A percentile compares a stretch with the other conserved stretches of the same genome.
Conservation (phyloP, 2,329 filamentous ascomycete genomes). For the Mollisiaceae sp. region DNA sequence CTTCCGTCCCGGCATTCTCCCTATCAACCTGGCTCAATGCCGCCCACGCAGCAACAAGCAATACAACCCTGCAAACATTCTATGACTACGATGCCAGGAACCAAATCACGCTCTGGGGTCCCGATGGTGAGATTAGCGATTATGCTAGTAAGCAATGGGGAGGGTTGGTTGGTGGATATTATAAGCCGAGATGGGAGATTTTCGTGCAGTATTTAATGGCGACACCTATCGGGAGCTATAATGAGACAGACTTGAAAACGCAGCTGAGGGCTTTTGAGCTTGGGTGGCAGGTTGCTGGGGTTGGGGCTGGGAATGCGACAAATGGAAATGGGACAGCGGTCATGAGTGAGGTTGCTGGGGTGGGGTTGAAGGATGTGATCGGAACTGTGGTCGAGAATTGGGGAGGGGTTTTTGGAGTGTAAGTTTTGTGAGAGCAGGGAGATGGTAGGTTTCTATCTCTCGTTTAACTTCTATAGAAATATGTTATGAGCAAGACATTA, state of each 20-base stretch:
- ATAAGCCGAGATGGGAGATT: conserved; percentile 51
- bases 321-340: conserved; percentile 9
- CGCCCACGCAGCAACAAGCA: conserved; percentile 42
- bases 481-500: background rate
- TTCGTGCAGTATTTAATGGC: conserved; percentile 49
- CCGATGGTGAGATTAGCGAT: conserved; percentile 52
- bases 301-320: conserved; percentile 10
- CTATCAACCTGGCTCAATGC: conserved; percentile 49
- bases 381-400: conserved; percentile 2
- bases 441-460: background rate
- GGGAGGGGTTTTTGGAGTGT: background rate
- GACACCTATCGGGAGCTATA: conserved; percentile 27
- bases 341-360: background rate
- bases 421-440: background rate
- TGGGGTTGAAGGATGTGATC: conserved; percentile 6
- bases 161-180: conserved; percentile 53
- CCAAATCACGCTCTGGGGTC: conserved; percentile 57
- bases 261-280: conserved; percentile 13
- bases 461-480: background rate
- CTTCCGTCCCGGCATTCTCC: conserved; percentile 49
- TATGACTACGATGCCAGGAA: conserved; percentile 54
- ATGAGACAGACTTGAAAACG: conserved; percentile 30
- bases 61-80: conserved; percentile 42
- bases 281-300: conserved; percentile 10
- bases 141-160: conserved; percentile 56